These are phyloP conservation scores for Pichia rugopelliculosa DNA, from an alignment of 805 yeast genomes.

Conservation along the genomic window DNA sequence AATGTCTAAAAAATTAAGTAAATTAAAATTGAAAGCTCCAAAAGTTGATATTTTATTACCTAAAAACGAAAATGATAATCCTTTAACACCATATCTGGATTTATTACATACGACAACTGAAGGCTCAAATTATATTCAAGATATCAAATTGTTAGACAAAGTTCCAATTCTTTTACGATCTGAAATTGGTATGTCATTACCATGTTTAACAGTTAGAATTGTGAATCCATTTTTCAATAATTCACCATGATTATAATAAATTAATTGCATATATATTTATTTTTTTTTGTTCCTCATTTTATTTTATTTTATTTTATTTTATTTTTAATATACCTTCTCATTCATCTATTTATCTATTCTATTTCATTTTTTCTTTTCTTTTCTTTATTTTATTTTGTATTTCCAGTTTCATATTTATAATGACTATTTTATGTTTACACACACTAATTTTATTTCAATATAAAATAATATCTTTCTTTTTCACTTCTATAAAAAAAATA, in stretches of 20 bases:
- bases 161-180: slow-evolving; percentile 85
- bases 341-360: background rate
- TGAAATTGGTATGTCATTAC: slow-evolving; percentile 92
- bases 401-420: background rate
- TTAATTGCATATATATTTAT: background rate
- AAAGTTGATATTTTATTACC: slow-evolving; percentile 8
- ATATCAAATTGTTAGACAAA: slow-evolving; percentile 64
- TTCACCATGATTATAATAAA: background rate
- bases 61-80: slow-evolving; percentile 21
- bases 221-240: slow-evolving; percentile 64
- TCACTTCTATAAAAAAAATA: background rate
- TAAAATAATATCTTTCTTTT: no score
- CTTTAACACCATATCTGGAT: slow-evolving; percentile 51
- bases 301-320: background rate
- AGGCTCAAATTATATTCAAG: slow-evolving; percentile 64
- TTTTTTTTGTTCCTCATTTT: no score
- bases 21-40: slow-evolving; percentile 35
- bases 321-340: background rate
- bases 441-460: no score
- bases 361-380: background rate
- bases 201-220: slow-evolving; percentile 87
- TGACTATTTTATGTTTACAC: background rate
- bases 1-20: slow-evolving; percentile 40
- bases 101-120: slow-evolving; percentile 53
- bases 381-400: background rate